Evolutionary conservation across 352 stramenopile species (phyloP), one percentile per base, ranked within the genome.

Genomic region (Phytophthora pseudosyringae): DNA sequence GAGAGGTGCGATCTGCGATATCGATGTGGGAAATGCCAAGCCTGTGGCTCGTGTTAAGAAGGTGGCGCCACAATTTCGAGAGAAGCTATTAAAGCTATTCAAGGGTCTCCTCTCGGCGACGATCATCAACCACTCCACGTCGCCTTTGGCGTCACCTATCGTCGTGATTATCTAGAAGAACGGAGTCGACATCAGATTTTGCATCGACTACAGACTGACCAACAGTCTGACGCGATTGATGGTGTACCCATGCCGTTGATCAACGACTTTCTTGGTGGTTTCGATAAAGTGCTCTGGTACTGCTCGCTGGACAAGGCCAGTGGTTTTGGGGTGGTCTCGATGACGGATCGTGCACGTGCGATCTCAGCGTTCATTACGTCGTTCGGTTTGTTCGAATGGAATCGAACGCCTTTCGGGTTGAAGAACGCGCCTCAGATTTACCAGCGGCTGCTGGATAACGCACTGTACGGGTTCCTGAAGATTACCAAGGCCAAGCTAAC

Each of bases 91-190:
- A 10, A 12, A 60, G 2, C 28, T 75, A 15, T 32, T 68, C 16
- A 64, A 64, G 15, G 51, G 54, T 2, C 40, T 52, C 3, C 6
- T 52, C 3, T 44, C 21, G 1, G 47, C 31, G 1, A 45, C 13
- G 12, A 55, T 67, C 21, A 71, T 71, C 16, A 15, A 31, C 13
- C 36, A 25, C 0, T 75, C 55, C 0, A 67, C 13, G 1, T 69
- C 49, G 1, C 43, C 59, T 0, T 74, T 0, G 29, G n/a, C n/a
- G n/a, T n/a, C n/a, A n/a, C n/a, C n/a, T n/a, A n/a, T n/a, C n/a
- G 29, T 74, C 1, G 21, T 21, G 21, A 58, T 74, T 31, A 43
- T 67, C 26, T 64, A 70, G 51, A 67, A 67, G 29, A 72, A 72
- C 45, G 25, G 40, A 1, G 39, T 61, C 6, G 64, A 72, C 43